Evolutionary conservation across 202 grass and related monocot species (phyloP), one percentile per base, ranked within the genome.

Genomic region (Zizania palustris): DNA sequence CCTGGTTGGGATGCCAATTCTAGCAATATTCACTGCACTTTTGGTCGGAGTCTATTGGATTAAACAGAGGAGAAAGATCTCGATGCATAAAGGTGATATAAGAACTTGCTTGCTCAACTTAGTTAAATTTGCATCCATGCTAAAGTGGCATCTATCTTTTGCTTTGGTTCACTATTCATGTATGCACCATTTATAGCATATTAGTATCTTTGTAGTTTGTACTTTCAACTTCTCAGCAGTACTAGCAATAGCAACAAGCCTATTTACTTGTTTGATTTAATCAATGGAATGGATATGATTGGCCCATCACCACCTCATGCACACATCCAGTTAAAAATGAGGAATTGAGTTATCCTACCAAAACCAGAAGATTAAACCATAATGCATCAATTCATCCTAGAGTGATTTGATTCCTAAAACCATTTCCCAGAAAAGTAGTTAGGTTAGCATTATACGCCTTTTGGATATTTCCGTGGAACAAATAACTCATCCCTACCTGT

Each of bases 31-130:
- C n/a, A 35, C 44, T 53, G 73, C 84, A 72, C 75, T 97, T 60
- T 36, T 48, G 80, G 67, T 82, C 1, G 37, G 80, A 58, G 65
- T 85, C 75, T 91, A 70, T 68, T 88, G 86, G 73, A 92, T 82
- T 82, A 85, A 76, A 49, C 57, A 53, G 13, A 4, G 57, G 64
- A 73, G 43, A 81, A 85, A 84, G 42, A 85, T 75, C 54, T 84
- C 53, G 16, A 82, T 69, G 77, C 59, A 90, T 84, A 88, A 86
- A 90, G 95, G 91, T 97, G 78, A 43, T 67, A 37, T 20, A 67
- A 49, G 22, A 49, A 54, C 67, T 63, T 67, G 39, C 18, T 72
- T 67, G 33, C 62, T 89, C 72, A 72, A 21, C 4, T 61, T 63
- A 43, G 46, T 82, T 82, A 37, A 54, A 59, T 67, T 40, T 64